Evolutionary conservation across 2,329 filamentous ascomycete species (phyloP), one percentile per base, ranked within the genome.

Genomic region (Microcyclospora pomicola): DNA sequence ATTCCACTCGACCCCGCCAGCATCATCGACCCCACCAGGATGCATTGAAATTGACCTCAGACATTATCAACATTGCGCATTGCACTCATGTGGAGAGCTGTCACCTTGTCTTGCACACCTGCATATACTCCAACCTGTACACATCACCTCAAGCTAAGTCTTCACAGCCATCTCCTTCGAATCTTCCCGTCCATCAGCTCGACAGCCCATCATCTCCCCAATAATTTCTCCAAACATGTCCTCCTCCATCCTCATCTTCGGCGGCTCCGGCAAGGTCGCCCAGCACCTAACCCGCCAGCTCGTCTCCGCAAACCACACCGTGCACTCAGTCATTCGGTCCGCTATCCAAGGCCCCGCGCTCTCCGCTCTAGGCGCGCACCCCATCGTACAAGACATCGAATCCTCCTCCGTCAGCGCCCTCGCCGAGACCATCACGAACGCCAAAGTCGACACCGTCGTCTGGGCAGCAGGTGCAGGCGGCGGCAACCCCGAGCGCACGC

Each of bases 401-500:
- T 49, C 55, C 29, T 49, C 56, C 16, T 55, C 51, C 16, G 56
- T 63, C 27, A 48, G 52, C 12, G 59, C 63, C 42, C 49, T 68
- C 13, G 49, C 56, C 19, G 42, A 48, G 6, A 60, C 56, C 12
- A 62, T 68, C 42, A 45, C 50, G 24, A 42, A 51, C 15, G 48
- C 46, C 13, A 45, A 52, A 11, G 59, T 63, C 60, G 48, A 38
- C 35, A 48, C 49, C 30, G 42, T 59, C 12, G 44, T 56, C 44
- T 58, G 54, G 54, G 41, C 54, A 45, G 44, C 58, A 39, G 41
- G 53, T 43, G 43, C 55, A 42, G 38, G 61, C 39, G 41, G 47
- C 44, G 48, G 55, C 34, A 71, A 65, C 1, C 55, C 72, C 0
- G 67, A 72, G 12, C 54, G 73, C 49, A 79, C 74, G 1, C 67